phyloP scores from a whole-genome alignment of 345 rosid genomes.

The Acer yangbiense region DNA sequence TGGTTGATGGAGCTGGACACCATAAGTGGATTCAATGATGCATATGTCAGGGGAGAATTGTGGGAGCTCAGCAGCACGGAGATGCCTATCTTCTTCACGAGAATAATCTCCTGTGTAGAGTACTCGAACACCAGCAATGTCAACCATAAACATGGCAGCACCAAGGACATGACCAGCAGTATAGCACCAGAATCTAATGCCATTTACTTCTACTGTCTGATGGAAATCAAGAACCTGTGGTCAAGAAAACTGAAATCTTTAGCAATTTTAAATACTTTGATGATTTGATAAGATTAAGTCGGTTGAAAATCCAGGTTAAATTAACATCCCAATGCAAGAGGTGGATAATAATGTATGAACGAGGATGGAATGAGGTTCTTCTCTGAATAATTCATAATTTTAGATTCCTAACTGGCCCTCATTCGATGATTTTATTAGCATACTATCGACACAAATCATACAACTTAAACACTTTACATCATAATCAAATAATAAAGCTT shows the following conservation, averaged over 20 bases:
- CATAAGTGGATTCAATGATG: slow-evolving; percentile 91
- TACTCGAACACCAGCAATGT: slow-evolving; percentile 87
- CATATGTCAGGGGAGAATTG: slow-evolving; percentile 97
- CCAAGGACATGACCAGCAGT: slow-evolving; percentile 99
- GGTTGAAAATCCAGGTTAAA: neutral
- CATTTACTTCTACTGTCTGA: slow-evolving; percentile 88
- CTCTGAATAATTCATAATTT: neutral
- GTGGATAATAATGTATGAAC: neutral
- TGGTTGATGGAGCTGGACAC: slow-evolving; percentile 95
- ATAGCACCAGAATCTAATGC: slow-evolving; percentile 96
- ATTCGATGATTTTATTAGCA: neutral
- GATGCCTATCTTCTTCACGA: slow-evolving; percentile 93
- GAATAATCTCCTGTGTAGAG: slow-evolving; percentile 97
- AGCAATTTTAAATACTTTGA: neutral
- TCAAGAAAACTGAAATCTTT: neutral
- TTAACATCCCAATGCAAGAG: neutral
- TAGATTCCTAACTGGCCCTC: neutral
- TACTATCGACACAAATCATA: neutral
- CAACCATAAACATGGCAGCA: slow-evolving; percentile 99
- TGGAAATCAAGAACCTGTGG: slow-evolving; percentile 86
- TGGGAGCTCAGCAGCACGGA: slow-evolving; percentile 93
- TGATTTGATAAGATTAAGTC: neutral
- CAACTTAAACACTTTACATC: neutral
- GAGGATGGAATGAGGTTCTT: neutral
- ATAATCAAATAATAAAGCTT: no score